These are phyloP conservation scores for Penicillium sp. DNA, from an alignment of 2,329 filamentous ascomycete genomes.

Conservation along the genomic window DNA sequence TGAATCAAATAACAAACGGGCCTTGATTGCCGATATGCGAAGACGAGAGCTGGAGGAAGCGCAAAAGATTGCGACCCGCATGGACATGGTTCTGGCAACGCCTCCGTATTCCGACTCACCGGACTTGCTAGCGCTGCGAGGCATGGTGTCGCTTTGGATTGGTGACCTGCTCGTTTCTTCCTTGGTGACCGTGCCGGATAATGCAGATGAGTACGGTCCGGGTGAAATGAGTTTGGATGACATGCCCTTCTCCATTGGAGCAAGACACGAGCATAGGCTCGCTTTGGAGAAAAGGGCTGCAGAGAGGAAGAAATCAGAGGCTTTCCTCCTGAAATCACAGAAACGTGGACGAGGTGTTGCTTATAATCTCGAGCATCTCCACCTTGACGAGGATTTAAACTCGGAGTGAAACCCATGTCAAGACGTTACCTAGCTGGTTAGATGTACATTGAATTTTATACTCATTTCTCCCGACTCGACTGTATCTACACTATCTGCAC, in stretches of 20 bases:
- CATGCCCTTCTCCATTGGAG: slow-evolving; percentile 31
- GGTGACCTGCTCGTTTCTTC: slow-evolving; percentile 61
- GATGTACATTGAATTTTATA: neutral
- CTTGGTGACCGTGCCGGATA: slow-evolving; percentile 25
- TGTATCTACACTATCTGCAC: too few species aligned
- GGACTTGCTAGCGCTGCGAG: slow-evolving; percentile 70
- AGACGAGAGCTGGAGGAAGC: slow-evolving; percentile 60
- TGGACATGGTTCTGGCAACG: slow-evolving; percentile 71
- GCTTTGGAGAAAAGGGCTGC: slow-evolving; percentile 37
- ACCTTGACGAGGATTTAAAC: slow-evolving; percentile 29
- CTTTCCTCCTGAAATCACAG: slow-evolving; percentile 39
- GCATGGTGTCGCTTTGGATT: slow-evolving; percentile 73
- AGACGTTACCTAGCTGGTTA: neutral
- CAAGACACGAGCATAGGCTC: slow-evolving; percentile 34
- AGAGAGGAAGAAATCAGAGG: slow-evolving; percentile 37
- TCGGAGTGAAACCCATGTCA: neutral
- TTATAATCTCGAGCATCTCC: slow-evolving; percentile 32
- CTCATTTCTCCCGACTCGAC: neutral
- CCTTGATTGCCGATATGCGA: slow-evolving; percentile 43
- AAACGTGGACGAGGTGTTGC: slow-evolving; percentile 34
- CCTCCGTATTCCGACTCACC: slow-evolving; percentile 70
- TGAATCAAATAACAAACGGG: slow-evolving; percentile 37
- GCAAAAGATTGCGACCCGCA: slow-evolving; percentile 63
- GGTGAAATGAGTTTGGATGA: slow-evolving; percentile 25
- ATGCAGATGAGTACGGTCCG: slow-evolving; percentile 13